Conservation (phyloP, 164 flowering plant genomes). For the Sextonia rubra region DNA sequence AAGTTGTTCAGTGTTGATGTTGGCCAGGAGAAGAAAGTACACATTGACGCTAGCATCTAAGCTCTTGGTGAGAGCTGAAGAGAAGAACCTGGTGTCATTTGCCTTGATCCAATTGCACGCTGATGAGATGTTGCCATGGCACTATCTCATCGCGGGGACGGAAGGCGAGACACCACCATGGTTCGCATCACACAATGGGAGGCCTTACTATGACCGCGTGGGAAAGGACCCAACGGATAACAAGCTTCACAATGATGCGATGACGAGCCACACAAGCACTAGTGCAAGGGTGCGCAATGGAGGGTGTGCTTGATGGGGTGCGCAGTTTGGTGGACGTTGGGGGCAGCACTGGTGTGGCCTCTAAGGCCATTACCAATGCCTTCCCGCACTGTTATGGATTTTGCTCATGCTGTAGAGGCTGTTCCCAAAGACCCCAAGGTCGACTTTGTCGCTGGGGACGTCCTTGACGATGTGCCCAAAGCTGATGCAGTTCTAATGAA, state of each 20-base stretch:
- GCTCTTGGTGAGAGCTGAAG: neutral
- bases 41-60: neutral
- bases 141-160: neutral
- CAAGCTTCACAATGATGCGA: neutral
- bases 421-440: neutral
- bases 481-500: neutral
- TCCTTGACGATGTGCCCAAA: neutral
- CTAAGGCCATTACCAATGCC: neutral
- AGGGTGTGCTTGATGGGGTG: neutral
- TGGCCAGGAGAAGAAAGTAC: neutral
- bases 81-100: neutral
- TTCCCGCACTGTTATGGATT: neutral
- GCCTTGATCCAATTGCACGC: neutral
- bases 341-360: neutral
- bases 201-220: neutral
- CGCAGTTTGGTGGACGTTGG: neutral
- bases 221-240: neutral
- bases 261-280: neutral
- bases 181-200: constrained; percentile 27
- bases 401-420: neutral
- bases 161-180: constrained; percentile 21
- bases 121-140: neutral
- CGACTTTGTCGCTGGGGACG: neutral
- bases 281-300: neutral
- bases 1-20: constrained; percentile 19